Percentiles rank a stretch among this genome's conserved stretches.
phyloP scores from a whole-genome alignment of 805 yeast species.

The Kluyveromyces dobzhanskii region DNA sequence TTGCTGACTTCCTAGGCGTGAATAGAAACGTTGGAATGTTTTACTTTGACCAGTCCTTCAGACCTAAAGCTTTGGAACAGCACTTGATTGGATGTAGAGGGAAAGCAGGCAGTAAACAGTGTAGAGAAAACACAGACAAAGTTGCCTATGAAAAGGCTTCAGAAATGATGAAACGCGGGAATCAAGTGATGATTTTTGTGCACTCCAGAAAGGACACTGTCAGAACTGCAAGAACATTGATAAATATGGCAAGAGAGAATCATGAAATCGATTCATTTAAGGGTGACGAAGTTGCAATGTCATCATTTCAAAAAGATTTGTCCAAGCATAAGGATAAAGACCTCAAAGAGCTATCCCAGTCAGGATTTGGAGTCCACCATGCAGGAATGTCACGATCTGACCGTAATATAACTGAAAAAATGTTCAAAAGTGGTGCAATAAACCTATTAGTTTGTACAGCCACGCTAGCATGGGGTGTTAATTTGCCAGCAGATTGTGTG shows the following conservation, averaged over 20 bases:
- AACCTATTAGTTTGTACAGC: conserved; percentile 93
- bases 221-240: conserved; percentile 68
- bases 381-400: conserved; percentile 95
- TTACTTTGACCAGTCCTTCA: conserved; percentile 83
- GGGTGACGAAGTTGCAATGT: conserved; percentile 15
- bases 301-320: conserved; percentile 54
- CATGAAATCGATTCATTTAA: conserved; percentile 43
- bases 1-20: conserved; percentile 90
- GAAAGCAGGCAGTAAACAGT: conserved; percentile 66
- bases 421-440: conserved; percentile 79
- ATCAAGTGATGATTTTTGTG: conserved; percentile 94
- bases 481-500: conserved; percentile 95
- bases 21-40: conserved; percentile 88
- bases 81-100: conserved; percentile 81
- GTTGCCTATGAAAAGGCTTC: conserved; percentile 69
- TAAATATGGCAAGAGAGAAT: conserved; percentile 54
- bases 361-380: conserved; percentile 91
- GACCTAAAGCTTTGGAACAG: conserved; percentile 92
- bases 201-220: conserved; percentile 92
- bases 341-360: conserved; percentile 64
- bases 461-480: conserved; percentile 99
- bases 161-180: conserved; percentile 57
- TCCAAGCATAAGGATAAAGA: conserved; percentile 67
- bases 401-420: conserved; percentile 78
- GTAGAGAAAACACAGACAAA: conserved; percentile 63